These are phyloP conservation scores for Cryptococcus sp. DNA, from an alignment of 1,284 basidiomycete genomes.

Conservation along the genomic window DNA sequence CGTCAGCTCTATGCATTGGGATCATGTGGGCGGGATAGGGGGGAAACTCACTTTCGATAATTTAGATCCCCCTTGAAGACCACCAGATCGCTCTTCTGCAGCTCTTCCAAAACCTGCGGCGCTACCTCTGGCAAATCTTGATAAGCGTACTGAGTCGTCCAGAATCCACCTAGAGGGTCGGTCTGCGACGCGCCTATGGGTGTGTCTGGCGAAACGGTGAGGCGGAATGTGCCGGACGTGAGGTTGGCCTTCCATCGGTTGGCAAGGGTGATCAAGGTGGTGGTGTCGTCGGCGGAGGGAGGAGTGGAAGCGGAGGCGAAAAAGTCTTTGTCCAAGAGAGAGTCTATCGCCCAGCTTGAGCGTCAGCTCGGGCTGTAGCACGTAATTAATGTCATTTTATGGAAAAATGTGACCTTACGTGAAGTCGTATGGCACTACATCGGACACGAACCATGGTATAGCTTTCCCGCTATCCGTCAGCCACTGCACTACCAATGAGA, in stretches of 20 bases:
- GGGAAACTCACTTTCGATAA: constrained; percentile 69
- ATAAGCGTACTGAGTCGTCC: constrained; percentile 78
- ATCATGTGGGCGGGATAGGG: not conserved
- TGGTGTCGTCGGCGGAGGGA: constrained; percentile 26
- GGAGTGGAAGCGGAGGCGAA: constrained; percentile 51
- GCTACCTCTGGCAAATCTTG: constrained; percentile 67
- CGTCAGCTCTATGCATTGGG: not conserved
- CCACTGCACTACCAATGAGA: not conserved
- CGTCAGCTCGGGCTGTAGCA: not conserved
- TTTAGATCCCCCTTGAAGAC: constrained; percentile 96
- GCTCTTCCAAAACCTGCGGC: constrained; percentile 55
- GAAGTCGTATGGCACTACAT: constrained; percentile 78
- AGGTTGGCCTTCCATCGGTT: constrained; percentile 70
- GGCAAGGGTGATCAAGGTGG: constrained; percentile 57
- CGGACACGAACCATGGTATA: constrained; percentile 65
- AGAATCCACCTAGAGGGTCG: constrained; percentile 56
- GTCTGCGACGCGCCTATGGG: constrained; percentile 54
- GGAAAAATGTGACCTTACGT: constrained; percentile 35
- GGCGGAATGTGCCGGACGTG: constrained; percentile 62
- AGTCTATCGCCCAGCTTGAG: constrained; percentile 48
- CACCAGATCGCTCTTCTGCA: constrained; percentile 68
- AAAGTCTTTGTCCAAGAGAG: constrained; percentile 52
- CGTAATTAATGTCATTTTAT: no score
- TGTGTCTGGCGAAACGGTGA: constrained; percentile 64
- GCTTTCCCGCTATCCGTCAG: constrained; percentile 13